Conservation (phyloP, 495 filamentous ascomycete genomes). For the Friedmanniomyces simplex region DNA sequence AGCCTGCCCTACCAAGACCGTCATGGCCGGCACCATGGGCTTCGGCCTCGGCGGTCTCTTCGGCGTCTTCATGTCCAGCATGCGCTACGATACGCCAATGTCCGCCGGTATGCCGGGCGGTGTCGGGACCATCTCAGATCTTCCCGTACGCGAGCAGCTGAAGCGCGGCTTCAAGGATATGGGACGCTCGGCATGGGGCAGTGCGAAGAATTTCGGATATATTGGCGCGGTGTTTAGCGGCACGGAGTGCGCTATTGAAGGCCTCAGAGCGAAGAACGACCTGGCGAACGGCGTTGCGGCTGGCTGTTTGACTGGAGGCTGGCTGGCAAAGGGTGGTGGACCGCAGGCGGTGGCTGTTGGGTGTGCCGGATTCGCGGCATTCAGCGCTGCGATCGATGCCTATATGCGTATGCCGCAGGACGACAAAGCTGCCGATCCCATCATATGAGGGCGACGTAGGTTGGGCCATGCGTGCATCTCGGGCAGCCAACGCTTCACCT, state of each 20-base stretch:
- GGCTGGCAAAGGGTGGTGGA: conserved; percentile 71
- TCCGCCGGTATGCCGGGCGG: conserved; percentile 49
- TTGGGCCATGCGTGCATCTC: not conserved
- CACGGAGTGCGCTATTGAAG: conserved; percentile 93
- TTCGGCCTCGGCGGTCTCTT: conserved; percentile 89
- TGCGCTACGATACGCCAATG: conserved; percentile 82
- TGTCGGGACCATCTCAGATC: conserved; percentile 35
- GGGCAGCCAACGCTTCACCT: not conserved
- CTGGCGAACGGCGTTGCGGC: conserved; percentile 76
- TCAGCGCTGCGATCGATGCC: conserved; percentile 86
- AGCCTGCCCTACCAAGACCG: conserved; percentile 75
- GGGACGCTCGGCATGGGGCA: conserved; percentile 70
- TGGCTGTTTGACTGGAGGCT: conserved; percentile 85
- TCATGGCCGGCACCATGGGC: conserved; percentile 72
- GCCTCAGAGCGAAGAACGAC: conserved; percentile 82
- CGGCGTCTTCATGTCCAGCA: conserved; percentile 90
- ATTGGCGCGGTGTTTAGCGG: conserved; percentile 84
- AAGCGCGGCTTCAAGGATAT: conserved; percentile 84
- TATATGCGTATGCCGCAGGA: conserved; percentile 48
- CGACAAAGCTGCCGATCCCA: conserved; percentile 20
- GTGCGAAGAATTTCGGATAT: conserved; percentile 88
- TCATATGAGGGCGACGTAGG: conserved; percentile 4
- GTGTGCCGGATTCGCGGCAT: conserved; percentile 91
- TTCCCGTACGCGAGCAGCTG: conserved; percentile 76
- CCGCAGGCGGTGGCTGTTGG: conserved; percentile 83